A percentile compares a stretch with the other conserved stretches of the same genome.
Evolutionary conservation across 108 stramenopile genomes (phyloP).

Genomic region (Skeletonema costatum): DNA sequence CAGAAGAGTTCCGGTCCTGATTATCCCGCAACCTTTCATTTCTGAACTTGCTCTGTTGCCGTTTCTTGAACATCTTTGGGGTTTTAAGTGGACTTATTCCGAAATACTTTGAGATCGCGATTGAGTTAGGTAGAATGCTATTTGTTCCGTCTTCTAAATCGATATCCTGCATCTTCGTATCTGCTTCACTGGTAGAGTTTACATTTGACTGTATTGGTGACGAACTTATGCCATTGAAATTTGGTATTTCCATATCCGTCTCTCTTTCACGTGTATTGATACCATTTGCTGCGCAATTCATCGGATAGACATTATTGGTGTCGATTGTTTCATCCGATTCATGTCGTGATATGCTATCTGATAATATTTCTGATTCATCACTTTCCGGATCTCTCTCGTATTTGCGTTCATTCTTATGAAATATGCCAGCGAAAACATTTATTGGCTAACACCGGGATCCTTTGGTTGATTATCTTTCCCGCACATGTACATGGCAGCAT

Average conservation of each 20-base stretch:
- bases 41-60: background rate
- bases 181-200: background rate
- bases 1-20: background rate
- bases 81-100: background rate
- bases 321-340: background rate
- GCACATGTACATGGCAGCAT: background rate
- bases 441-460: background rate
- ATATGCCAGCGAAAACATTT: background rate
- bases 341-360: background rate
- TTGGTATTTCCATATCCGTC: background rate
- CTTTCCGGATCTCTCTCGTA: background rate
- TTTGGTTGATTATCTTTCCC: background rate
- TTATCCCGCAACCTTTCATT: background rate
- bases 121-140: background rate
- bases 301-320: background rate
- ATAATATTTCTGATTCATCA: background rate
- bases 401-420: background rate
- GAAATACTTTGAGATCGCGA: background rate
- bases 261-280: background rate
- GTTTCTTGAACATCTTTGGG: background rate
- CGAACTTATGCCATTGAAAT: background rate
- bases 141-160: background rate
- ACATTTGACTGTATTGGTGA: background rate
- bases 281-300: background rate
- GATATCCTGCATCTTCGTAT: background rate